These are phyloP conservation scores for Tilletiopsis washingtonensis DNA, from an alignment of 1,284 basidiomycete species.

Conservation along the genomic window DNA sequence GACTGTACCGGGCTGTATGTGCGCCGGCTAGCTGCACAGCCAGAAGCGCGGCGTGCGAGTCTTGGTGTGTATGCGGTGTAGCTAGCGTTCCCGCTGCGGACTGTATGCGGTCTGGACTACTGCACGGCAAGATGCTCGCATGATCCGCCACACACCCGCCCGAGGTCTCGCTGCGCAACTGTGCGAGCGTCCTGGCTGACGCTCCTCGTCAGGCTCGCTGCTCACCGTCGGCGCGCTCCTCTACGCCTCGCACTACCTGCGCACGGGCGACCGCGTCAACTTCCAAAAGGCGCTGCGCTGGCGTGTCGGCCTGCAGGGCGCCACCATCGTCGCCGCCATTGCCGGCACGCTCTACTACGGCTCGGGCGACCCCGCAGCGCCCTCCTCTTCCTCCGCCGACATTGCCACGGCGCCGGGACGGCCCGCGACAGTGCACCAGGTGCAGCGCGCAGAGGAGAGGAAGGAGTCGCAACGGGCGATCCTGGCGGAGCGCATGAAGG, in stretches of 20 bases:
- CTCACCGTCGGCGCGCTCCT: constrained; percentile 39
- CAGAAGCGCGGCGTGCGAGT: no score
- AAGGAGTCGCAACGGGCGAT: constrained; percentile 1
- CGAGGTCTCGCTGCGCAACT: no score
- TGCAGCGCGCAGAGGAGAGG: constrained; percentile 4
- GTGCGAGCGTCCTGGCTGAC: background rate
- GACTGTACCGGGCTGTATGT: no score
- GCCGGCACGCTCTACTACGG: constrained; percentile 36
- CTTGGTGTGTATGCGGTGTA: background rate
- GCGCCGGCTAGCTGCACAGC: no score
- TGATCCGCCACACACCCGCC: no score
- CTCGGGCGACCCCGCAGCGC: constrained; percentile 1
- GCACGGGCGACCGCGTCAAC: constrained; percentile 35
- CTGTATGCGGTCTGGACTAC: no score
- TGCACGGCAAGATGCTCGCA: no score
- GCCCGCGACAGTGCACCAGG: constrained; percentile 6
- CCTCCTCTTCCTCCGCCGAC: background rate
- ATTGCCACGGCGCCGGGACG: constrained; percentile 7
- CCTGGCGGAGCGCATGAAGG: background rate
- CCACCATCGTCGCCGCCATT: constrained; percentile 40
- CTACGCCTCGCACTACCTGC: constrained; percentile 36
- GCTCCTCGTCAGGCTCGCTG: constrained; percentile 22
- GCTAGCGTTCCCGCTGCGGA: no score
- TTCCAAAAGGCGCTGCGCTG: constrained; percentile 44
- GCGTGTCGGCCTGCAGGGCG: constrained; percentile 43